Base-by-base conservation (phyloP, 2,329 filamentous ascomycete genomes). In the Tolypocladium ovalisporum region DNA sequence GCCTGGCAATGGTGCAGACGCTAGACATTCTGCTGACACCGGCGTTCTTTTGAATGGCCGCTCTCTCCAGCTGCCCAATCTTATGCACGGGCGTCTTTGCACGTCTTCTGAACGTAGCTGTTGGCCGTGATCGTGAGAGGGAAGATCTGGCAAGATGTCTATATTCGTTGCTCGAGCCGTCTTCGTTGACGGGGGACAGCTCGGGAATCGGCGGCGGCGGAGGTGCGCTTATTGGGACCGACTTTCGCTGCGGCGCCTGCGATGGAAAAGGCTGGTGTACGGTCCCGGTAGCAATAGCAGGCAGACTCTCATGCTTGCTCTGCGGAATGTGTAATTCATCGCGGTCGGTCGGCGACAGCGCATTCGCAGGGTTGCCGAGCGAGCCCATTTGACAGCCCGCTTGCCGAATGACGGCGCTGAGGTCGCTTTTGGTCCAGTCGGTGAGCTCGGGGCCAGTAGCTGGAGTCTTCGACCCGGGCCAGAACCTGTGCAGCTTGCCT, bases 71-170 rank as follows among this genome's bases (percentile, higher is more conserved):
- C 62, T 81, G 78, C 17, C 78, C 78, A 57, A 81, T 77, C 12
- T 70, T 69, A 47, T 72, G 72, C 27, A 81, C 76, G 0, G 79
- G 79, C 2, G 78, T 81, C 65, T 81, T 82, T 42, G 78, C 76
- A 55, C 76, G 75, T 35, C 76, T 73, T 57, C 77, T 73, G 62
- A 72, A 71, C 8, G 65, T 66, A 3, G 68, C 70, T 56, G 47
- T 67, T n/a, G 37, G 44, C 10, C 37, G 53, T 19, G 32, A 12
- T 24, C 36, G 56, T 3, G 35, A 34, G 7, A 19, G 22, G 13
- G 56, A 36, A 15, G 35, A 5, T 9, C 22, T 39, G 19, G 24
- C 17, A 7, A 22, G 13, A 5, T 6, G 13, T 6, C 4, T 24
- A 3, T 52, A 22, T 44, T 40, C 24, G 1, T 34, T 52, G 12